Conservation (phyloP, 179 eudicot species). For the Silene noctiflora region DNA sequence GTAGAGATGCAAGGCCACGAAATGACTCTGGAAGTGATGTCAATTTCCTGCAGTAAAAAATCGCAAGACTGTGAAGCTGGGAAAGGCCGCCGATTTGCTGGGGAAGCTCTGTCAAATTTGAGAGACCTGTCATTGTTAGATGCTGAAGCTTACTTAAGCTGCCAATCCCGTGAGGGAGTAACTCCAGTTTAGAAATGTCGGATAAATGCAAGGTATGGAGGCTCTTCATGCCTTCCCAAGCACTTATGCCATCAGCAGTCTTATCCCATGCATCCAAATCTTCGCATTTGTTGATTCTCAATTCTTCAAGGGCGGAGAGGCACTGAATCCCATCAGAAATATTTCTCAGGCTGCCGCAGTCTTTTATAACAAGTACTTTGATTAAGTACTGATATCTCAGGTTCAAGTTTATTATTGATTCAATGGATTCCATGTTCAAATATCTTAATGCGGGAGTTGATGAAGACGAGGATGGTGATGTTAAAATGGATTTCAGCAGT, state of each 20-base stretch:
- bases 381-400: not conserved
- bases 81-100: slow-evolving; percentile 5
- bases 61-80: not conserved
- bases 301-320: not conserved
- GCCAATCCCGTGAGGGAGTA: not conserved
- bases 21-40: slow-evolving; percentile 15
- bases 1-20: not conserved
- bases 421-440: accelerated
- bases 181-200: not conserved
- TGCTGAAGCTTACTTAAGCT: not conserved
- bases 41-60: not conserved
- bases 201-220: not conserved
- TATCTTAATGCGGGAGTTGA: not conserved
- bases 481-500: not conserved
- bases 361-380: not conserved
- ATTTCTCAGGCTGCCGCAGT: slow-evolving; percentile 8
- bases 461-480: not conserved
- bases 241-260: not conserved
- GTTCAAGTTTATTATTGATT: not conserved
- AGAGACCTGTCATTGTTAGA: not conserved
- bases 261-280: not conserved
- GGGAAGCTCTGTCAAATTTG: slow-evolving; percentile 9
- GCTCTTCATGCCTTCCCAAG: slow-evolving; percentile 16
- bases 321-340: not conserved
- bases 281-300: not conserved